A percentile compares a stretch with the other conserved stretches of the same genome.
phyloP scores from a whole-genome alignment of 345 rosid genomes.

The Gynandropsis gynandra region DNA sequence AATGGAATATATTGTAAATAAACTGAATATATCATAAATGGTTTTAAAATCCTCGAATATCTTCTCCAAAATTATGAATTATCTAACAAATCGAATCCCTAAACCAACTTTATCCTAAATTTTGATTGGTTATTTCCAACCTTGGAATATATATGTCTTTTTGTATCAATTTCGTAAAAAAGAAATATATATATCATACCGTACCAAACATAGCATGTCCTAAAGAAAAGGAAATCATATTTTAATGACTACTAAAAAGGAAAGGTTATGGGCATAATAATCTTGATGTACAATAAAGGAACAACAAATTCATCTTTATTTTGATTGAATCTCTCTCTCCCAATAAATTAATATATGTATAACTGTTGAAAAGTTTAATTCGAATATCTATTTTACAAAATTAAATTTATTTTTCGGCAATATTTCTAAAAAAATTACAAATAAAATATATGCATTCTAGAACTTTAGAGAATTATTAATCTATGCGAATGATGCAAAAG shows the following conservation, averaged over 20 bases:
- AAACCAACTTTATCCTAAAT: constrained; percentile 1
- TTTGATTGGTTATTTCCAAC: constrained; percentile 12
- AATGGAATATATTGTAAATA: too few species aligned
- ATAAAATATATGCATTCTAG: too few species aligned
- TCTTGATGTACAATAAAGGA: constrained; percentile 34
- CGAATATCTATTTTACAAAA: too few species aligned
- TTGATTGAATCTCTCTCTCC: too few species aligned
- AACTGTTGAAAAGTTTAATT: too few species aligned
- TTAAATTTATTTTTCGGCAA: too few species aligned
- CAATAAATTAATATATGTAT: too few species aligned
- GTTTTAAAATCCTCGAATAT: too few species aligned
- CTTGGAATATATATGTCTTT: constrained; percentile 4
- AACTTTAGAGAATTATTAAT: too few species aligned
- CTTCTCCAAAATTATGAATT: constrained; percentile 16
- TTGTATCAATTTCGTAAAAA: constrained; percentile 17
- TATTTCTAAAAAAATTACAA: too few species aligned
- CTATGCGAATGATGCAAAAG: too few species aligned
- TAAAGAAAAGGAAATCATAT: constrained; percentile 15
- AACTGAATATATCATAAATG: too few species aligned
- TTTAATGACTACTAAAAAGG: constrained; percentile 24
- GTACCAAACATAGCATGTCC: constrained; percentile 20
- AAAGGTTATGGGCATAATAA: constrained; percentile 23
- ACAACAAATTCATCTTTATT: constrained; percentile 19
- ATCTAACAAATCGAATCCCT: constrained; percentile 12
- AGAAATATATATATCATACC: constrained; percentile 1